Base-by-base conservation (phyloP, 2,329 filamentous ascomycete genomes). In the Fusarium succisae region DNA sequence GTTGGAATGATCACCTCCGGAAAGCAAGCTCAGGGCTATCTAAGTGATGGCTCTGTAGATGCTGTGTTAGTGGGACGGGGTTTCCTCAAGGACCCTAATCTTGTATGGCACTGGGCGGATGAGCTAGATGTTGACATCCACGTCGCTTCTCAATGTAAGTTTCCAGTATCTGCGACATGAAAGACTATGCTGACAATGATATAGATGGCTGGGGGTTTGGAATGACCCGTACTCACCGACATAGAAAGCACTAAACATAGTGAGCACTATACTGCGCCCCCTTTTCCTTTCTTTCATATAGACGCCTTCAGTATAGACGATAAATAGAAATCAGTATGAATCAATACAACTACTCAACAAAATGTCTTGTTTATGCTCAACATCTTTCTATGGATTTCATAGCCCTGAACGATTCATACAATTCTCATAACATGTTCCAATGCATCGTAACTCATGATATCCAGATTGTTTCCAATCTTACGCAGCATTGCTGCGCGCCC, bases 71-170 rank as follows among this genome's bases (percentile, higher is more conserved):
- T 83, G 4, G 88, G 87, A 9, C 81, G 88, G 1, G 80, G 82
- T 71, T 90, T 90, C 74, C 87, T 88, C 79, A 87, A 87, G 78
- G 86, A 89, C 72, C 87, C 89, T 0, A 86, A 86, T 6, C 74
- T 90, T 45, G 87, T 89, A 1, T 87, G 85, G 82, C 72, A 79
- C 8, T 89, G 85, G 82, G 88, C 87, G 5, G 86, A 88, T 43
- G 88, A 90, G 48, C 76, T 90, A 28, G 82, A 82, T 3, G 78
- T 85, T 5, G 79, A 84, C 30, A 84, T 89, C 30, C 81, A 84
- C 35, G 80, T 86, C 60, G 83, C 87, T 2, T 84, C 75, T 47
- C 79, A 80, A 70, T 80, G 76, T 78, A 69, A 74, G 76, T 62
- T 14, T 26, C 18, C 2, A 20, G 4, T n/a, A 20, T 12, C 3